Evolutionary conservation across 2,329 filamentous ascomycete species (phyloP), one percentile per base, ranked within the genome.

Genomic region (Xylariaceae sp.): DNA sequence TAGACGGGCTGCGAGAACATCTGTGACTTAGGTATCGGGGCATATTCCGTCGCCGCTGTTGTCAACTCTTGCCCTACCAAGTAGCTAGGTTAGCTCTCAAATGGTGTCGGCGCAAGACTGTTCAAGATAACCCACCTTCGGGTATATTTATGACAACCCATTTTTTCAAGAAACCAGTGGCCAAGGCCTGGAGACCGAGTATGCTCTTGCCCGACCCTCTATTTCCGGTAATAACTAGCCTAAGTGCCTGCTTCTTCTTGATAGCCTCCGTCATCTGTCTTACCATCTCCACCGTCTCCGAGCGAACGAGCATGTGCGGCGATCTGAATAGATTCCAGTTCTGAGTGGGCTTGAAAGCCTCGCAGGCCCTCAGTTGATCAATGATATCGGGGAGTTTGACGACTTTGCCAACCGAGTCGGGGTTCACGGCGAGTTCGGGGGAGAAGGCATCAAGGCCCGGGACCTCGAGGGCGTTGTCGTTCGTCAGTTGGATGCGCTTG

Each of bases 121-220:
- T 31, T 27, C 8, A 30, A 30, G 3, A 32, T 4, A 31, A 45
- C 78, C 65, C 77, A 95, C 91, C 88, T 74, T 99, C 91, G 39
- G 94, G 91, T 50, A 97, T 80, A 67, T 89, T 87, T 55, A 99
- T 79, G 46, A 97, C 91, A 44, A 96, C 79, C 90, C 91, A 97
- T 31, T 87, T 80, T 70, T 90, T 89, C 66, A 91, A 70, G 62
- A 92, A 85, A 1, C 84, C 92, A 72, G 91, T 86, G 19, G 87
- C 77, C 80, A 95, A 83, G 40, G 87, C 88, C 74, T 97, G 91
- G 45, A 96, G 76, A 65, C 95, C 72, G 65, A 95, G 74, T 64
- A 94, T 83, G 69, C 88, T 96, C 81, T 97, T 99, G 37, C 94
- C 94, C 11, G 86, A 83, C 42, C 85, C 80, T 68, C 80, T 85